Evolutionary conservation across 2,329 filamentous ascomycete species (phyloP), one percentile per base, ranked within the genome.

Genomic region (Aspergillus novofumigatus): DNA sequence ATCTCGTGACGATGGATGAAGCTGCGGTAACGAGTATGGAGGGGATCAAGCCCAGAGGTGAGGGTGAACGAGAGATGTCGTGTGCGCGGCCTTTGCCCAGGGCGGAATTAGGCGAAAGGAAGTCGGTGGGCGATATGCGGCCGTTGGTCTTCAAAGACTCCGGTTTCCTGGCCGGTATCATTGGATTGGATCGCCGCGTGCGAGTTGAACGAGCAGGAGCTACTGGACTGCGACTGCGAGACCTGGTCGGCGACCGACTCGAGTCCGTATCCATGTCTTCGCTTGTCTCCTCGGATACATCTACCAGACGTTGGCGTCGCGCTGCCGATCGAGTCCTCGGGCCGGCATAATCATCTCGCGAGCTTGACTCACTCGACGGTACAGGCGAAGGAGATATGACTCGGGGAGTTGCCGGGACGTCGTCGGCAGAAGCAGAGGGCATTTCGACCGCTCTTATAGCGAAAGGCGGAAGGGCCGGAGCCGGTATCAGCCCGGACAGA

Each of bases 1-100:
- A 99, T 92, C 77, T 99, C 94, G 75, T 99, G 93, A 68, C 91
- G 92, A 81, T 99, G 94, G 61, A 96, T 90, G 70, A 99, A 92
- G 28, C 84, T 89, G 66, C 91, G 85, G 84, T 94, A 99, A 71
- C 94, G 89, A 59, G 90, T 83, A 74, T 99, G 94, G 67, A 99
- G 93, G 2, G 94, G 59, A 99, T 99, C 51, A 97, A 81, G 8
- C 94, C 94, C 4, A 97, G 82, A 9, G 94, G 94, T 67, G 91
- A 96, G 2, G 94, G 94, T 65, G 91, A 96, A 61, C 94, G 85
- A 67, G 91, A 96, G 72, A 97, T 84, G 70, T 93, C 90, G 59
- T 90, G 85, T 90, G 91, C 95, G 78, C 89, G 90, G 60, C 87
- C 86, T 50, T 76, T 67, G 3, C 78, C 65, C n/a, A 81, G 83